phyloP scores from a whole-genome alignment of 768 basidiomycete species.

The Cystofilobasidium ferigula region DNA sequence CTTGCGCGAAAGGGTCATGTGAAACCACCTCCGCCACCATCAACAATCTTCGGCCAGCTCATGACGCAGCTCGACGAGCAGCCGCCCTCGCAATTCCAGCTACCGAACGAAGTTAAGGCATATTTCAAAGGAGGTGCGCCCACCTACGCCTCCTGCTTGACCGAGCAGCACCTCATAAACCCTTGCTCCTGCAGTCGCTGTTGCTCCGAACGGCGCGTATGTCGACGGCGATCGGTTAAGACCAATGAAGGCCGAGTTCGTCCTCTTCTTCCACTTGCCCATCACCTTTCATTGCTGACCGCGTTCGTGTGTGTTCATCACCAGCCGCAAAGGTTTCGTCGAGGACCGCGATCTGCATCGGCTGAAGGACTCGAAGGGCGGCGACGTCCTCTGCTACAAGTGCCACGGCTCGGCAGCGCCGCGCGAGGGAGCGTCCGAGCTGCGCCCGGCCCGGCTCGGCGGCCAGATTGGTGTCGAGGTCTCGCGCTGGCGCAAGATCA shows the following conservation, averaged over 20 bases:
- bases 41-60: conserved; percentile 44
- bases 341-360: conserved; percentile 86
- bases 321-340: conserved; percentile 69
- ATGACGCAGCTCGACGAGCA: conserved; percentile 56
- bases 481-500: conserved; percentile 45
- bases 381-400: conserved; percentile 75
- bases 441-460: background rate
- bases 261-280: conserved; percentile 28
- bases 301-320: background rate
- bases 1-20: conserved; percentile 48
- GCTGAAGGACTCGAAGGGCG: conserved; percentile 70
- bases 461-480: conserved; percentile 24
- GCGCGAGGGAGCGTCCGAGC: conserved; percentile 28
- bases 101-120: conserved; percentile 69
- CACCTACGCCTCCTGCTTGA: background rate
- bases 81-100: conserved; percentile 70
- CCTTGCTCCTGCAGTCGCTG: conserved; percentile 49
- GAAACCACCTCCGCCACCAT: conserved; percentile 55
- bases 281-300: background rate
- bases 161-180: background rate
- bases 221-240: conserved; percentile 66
- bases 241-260: conserved; percentile 71
- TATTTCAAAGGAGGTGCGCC: conserved; percentile 77
- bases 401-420: conserved; percentile 65
- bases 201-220: conserved; percentile 69